Base-by-base conservation (phyloP, 202 grass and related monocot genomes). In the Carex arenaria region DNA sequence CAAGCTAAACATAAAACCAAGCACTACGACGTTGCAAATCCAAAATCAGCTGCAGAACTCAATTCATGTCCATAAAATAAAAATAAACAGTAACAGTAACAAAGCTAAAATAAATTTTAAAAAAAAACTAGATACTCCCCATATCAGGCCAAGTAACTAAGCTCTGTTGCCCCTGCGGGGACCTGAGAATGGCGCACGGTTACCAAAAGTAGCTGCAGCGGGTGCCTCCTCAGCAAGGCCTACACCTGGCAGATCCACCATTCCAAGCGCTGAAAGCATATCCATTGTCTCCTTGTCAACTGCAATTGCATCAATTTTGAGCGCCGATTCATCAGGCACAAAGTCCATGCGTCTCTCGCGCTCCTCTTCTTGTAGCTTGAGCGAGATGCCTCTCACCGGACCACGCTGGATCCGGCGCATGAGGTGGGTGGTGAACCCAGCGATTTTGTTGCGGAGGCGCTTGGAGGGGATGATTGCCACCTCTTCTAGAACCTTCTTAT, bases 341-440 rank as follows among this genome's bases (percentile, higher is more conserved):
- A 90, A 87, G 74, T 90, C 89, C 89, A 90, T 90, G 76, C 85
- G 89, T 62, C 82, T 83, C 89, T 90, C 82, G 26, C 85, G 89
- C 89, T 87, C 89, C 89, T 90, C 89, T 76, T 90, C 85, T 81
- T 90, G 88, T 3, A 90, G 82, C 61, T 90, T 90, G 30, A 90
- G 89, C 51, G 89, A 90, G 85, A 90, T 90, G 3, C 85, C 89
- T 23, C 85, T 83, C 13, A 87, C 89, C 2, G 89, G 89, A 7
- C 89, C 89, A 15, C 85, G 85, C 82, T 90, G 89, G 76, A 90
- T 90, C n/a, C 89, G 74, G 82, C 89, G 89, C 89, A 90, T 90
- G 14, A 90, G 82, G 61, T 90, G 89, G 28, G 89, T 90, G 76
- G 77, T 87, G 77, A 90, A 90, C 30, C 89, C 89, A 2, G 89